Conservation (phyloP, 2,329 filamentous ascomycete species). For the Pseudogymnoascus sp. region DNA sequence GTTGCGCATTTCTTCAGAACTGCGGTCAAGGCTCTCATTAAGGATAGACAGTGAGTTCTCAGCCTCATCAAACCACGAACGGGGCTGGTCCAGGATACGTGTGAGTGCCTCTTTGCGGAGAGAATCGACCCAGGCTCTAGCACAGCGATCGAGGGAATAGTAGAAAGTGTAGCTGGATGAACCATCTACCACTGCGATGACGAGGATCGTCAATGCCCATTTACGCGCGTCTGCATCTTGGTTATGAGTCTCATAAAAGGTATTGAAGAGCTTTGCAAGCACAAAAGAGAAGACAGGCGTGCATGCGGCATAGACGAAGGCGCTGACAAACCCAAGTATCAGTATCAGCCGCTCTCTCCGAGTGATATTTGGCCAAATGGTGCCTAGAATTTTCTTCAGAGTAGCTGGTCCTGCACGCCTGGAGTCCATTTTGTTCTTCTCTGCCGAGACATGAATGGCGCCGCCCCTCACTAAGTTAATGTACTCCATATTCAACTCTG, state of each 20-base stretch:
- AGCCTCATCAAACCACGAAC: conserved; percentile 66
- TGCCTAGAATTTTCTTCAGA: conserved; percentile 51
- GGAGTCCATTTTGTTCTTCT: not conserved
- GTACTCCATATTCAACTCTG: not conserved
- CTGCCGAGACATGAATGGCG: not conserved
- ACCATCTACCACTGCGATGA: conserved; percentile 59
- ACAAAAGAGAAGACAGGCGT: conserved; percentile 70
- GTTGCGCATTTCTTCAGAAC: conserved; percentile 80
- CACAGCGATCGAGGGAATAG: conserved; percentile 59
- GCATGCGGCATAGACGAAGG: conserved; percentile 54
- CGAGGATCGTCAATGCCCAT: conserved; percentile 65
- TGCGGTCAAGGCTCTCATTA: conserved; percentile 65
- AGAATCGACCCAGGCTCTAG: conserved; percentile 59
- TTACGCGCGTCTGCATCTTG: conserved; percentile 22
- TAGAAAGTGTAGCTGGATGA: conserved; percentile 56
- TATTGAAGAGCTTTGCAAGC: conserved; percentile 62
- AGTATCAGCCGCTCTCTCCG: conserved; percentile 44
- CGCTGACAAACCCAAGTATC: conserved; percentile 50
- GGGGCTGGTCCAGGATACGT: conserved; percentile 66
- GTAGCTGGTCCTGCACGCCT: conserved; percentile 16
- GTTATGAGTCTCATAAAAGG: conserved; percentile 49
- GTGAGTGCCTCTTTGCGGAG: conserved; percentile 61
- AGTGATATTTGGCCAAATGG: conserved; percentile 60
- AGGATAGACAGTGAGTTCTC: conserved; percentile 56
- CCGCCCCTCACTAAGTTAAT: not conserved